A percentile compares a stretch with the other conserved stretches of the same genome.
Evolutionary conservation across 352 stramenopile genomes (phyloP).

Genomic region (Pythium phragmiticola): DNA sequence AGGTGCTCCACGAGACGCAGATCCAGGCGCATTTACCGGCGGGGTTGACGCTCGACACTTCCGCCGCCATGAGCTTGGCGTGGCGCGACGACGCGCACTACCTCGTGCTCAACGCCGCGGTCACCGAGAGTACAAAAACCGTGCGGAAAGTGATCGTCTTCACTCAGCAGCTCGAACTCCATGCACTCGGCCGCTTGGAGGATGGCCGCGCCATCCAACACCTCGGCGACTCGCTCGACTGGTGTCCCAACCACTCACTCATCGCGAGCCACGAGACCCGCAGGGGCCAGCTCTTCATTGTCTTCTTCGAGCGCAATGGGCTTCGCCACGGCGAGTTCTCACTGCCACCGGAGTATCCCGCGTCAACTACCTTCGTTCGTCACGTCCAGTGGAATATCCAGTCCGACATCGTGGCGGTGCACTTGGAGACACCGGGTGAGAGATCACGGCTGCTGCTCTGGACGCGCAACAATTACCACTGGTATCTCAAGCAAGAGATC

Average conservation of each 20-base stretch:
- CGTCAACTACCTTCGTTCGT: constrained; percentile 31
- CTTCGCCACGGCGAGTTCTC: constrained; percentile 78
- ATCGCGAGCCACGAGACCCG: constrained; percentile 63
- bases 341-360: constrained; percentile 39
- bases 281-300: constrained; percentile 54
- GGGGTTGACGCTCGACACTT: constrained; percentile 20
- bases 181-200: constrained; percentile 67
- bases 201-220: constrained; percentile 54
- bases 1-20: constrained; percentile 69
- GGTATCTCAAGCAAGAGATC: constrained; percentile 80
- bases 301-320: constrained; percentile 86
- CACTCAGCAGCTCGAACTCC: constrained; percentile 52
- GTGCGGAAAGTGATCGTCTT: constrained; percentile 58
- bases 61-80: constrained; percentile 32
- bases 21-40: constrained; percentile 35
- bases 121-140: constrained; percentile 1
- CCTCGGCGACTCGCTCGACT: constrained; percentile 51
- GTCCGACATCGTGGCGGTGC: constrained; percentile 71
- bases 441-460: constrained; percentile 60
- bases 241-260: constrained; percentile 74
- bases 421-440: constrained; percentile 16
- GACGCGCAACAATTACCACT: constrained; percentile 82
- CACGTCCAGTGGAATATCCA: constrained; percentile 59
- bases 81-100: constrained; percentile 79
- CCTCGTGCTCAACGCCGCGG: constrained; percentile 53